Evolutionary conservation across 2,329 filamentous ascomycete species (phyloP).

Genomic region (Pseudocercospora musae): DNA sequence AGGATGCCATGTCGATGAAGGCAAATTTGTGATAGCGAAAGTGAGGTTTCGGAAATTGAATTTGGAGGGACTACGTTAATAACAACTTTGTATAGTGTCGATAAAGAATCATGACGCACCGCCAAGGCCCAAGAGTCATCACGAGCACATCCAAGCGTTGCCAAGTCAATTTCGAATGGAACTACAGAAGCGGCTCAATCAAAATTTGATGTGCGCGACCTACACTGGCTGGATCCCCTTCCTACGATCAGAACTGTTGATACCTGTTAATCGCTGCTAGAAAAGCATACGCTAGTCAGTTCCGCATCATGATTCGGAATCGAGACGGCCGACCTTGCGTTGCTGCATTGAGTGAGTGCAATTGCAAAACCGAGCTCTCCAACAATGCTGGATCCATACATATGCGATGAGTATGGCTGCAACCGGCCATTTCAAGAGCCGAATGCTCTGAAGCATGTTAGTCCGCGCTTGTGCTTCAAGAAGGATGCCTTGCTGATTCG

Average conservation of each 20-base stretch:
- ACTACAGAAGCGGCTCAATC: too few species aligned
- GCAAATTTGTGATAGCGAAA: constrained; percentile 3
- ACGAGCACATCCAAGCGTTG: constrained; percentile 5
- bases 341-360: background rate
- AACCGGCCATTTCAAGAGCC: background rate
- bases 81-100: background rate
- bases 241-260: too few species aligned
- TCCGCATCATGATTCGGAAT: background rate
- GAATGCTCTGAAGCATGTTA: background rate
- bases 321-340: background rate
- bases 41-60: too few species aligned
- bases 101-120: background rate
- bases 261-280: too few species aligned
- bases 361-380: background rate
- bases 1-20: constrained; percentile 10
- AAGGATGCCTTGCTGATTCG: background rate
- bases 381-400: background rate
- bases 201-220: too few species aligned
- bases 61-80: too few species aligned
- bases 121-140: too few species aligned
- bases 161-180: background rate
- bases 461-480: background rate
- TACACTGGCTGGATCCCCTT: too few species aligned
- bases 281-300: too few species aligned
- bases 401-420: background rate